Evolutionary conservation across 441 rosid species (phyloP), one percentile per base, ranked within the genome.

Genomic region (Daphne laureola): DNA sequence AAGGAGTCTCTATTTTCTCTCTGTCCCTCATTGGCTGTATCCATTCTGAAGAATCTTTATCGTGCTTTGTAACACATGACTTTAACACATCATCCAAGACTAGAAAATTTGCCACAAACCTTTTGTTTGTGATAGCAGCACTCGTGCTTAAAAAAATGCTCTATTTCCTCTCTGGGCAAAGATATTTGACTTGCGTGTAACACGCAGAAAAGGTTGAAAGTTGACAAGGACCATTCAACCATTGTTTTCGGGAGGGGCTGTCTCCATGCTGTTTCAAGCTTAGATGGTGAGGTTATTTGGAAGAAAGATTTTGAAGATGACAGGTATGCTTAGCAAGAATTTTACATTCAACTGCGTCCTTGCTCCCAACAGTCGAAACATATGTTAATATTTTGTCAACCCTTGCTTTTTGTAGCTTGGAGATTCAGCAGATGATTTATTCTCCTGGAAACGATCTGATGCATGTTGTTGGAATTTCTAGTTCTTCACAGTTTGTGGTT

Each of bases 241-340:
- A 52, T 86, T 60, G 87, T 89, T 62, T 82, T 83, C 17, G 71
- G 86, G 56, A 77, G 73, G 70, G 94, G 95, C 62, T 72, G 73
- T 65, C 82, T 94, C 58, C 83, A 79, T 76, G 96, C 95, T 65
- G 69, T 94, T 72, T 94, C 99, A 69, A 79, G 88, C 68, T 13
- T 76, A 50, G 92, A 84, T 73, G 98, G 99, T 17, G 96, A 84
- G 67, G 54, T 87, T 66, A 76, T 94, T 43, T 94, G 99, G 99
- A 77, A 74, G 71, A 81, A 71, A 73, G 98, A 94, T 70, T 78
- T 87, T 72, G 68, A 78, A 17, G 73, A 68, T 21, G 89, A 81
- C 77, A 86, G 99, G 99, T 90, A 69, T 56, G 81, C 47, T 62
- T 53, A 48, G 15, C 41, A 57, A 53, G 23, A 21, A 21, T 53